A percentile compares a stretch with the other conserved stretches of the same genome.
These are phyloP conservation scores for Bocquillonia castaneifolia DNA, from an alignment of 441 rosid genomes.

Conservation along the genomic window DNA sequence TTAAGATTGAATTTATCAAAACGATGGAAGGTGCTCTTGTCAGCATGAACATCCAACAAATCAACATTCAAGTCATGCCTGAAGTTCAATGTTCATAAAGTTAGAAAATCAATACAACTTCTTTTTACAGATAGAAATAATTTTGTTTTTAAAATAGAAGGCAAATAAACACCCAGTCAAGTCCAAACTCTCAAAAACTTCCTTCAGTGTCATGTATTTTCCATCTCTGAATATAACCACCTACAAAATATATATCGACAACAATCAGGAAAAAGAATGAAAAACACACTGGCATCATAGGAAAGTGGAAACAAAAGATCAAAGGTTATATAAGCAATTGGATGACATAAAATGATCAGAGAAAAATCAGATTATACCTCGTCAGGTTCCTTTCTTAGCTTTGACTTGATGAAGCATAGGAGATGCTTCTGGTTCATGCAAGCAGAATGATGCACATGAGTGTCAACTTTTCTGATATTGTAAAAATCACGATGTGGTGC, in stretches of 20 bases:
- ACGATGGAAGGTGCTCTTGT: slow-evolving; percentile 71
- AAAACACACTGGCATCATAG: background rate
- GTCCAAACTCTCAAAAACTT: slow-evolving; percentile 72
- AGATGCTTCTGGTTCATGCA: slow-evolving; percentile 87
- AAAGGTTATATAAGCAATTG: background rate
- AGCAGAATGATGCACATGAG: slow-evolving; percentile 77
- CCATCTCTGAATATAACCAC: slow-evolving; percentile 83
- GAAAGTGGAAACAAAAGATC: background rate
- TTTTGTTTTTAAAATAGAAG: background rate
- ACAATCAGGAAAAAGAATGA: background rate
- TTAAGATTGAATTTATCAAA: slow-evolving; percentile 77
- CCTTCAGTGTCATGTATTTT: slow-evolving; percentile 60
- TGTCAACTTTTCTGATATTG: slow-evolving; percentile 71
- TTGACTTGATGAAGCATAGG: slow-evolving; percentile 64
- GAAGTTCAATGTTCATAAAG: slow-evolving; percentile 13
- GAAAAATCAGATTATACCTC: slow-evolving; percentile 39
- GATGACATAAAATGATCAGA: background rate
- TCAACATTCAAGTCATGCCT: slow-evolving; percentile 77
- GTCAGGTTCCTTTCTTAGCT: slow-evolving; percentile 64
- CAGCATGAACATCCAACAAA: slow-evolving; percentile 79
- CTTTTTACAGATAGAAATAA: slow-evolving; percentile 9
- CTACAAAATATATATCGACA: slow-evolving; percentile 25
- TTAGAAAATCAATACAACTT: background rate
- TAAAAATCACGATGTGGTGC: slow-evolving; percentile 80
- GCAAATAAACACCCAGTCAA: slow-evolving; percentile 47